These are phyloP conservation scores for Candida vartiovaarae DNA, from an alignment of 805 yeast species.

Conservation along the genomic window DNA sequence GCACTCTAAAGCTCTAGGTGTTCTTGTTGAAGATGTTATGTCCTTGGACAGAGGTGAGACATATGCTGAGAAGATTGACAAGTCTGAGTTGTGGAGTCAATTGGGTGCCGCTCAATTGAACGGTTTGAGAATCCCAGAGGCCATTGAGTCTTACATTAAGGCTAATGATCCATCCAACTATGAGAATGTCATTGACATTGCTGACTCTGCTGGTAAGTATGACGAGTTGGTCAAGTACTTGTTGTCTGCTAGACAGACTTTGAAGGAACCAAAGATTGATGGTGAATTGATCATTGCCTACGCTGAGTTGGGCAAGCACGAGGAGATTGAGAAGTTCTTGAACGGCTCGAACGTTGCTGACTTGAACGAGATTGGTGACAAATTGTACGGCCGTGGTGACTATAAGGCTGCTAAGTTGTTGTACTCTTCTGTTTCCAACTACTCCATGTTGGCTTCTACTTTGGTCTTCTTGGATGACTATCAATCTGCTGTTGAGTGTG, in stretches of 20 bases:
- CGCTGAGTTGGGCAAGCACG: conserved; percentile 68
- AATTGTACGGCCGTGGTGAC: conserved; percentile 69
- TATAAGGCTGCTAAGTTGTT: conserved; percentile 91
- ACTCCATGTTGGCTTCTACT: conserved; percentile 95
- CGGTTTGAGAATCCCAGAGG: conserved; percentile 86
- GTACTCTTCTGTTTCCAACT: conserved; percentile 81
- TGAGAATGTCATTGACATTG: conserved; percentile 86
- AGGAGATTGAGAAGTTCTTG: conserved; percentile 80
- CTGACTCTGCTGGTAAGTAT: conserved; percentile 93
- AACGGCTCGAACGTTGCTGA: conserved; percentile 90
- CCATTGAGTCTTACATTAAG: conserved; percentile 84
- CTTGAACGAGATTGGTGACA: conserved; percentile 87
- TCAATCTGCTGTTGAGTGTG: conserved; percentile 97
- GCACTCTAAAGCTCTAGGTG: conserved; percentile 75
- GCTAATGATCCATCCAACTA: conserved; percentile 89
- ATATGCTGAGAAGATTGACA: conserved; percentile 84
- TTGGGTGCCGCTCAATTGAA: conserved; percentile 94
- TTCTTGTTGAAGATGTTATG: conserved; percentile 86
- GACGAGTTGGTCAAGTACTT: conserved; percentile 86
- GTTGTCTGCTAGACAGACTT: conserved; percentile 83
- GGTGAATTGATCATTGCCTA: conserved; percentile 85
- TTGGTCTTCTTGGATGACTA: conserved; percentile 87
- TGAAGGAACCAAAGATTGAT: conserved; percentile 89
- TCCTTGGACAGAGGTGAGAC: conserved; percentile 92
- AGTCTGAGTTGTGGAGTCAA: conserved; percentile 87